Percentiles rank a stretch among this genome's conserved stretches.
These are phyloP conservation scores for Cyclotella distinguenda DNA, from an alignment of 108 stramenopile genomes.

Conservation along the genomic window DNA sequence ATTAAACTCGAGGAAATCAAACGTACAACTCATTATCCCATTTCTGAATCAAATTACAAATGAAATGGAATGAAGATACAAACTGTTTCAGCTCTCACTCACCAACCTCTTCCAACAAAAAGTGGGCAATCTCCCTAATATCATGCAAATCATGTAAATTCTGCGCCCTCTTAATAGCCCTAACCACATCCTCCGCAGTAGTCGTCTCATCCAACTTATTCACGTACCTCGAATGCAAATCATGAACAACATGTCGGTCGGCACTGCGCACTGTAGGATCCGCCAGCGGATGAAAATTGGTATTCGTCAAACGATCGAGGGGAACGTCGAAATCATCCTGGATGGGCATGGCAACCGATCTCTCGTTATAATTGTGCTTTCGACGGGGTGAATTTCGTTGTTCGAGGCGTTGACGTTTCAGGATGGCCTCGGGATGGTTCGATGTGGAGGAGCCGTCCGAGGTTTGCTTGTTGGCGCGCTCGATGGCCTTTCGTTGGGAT, in stretches of 20 bases:
- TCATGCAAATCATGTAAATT: conserved; percentile 76
- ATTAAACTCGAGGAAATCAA: too few species aligned
- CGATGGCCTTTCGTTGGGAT: conserved; percentile 39
- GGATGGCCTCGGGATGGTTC: conserved; percentile 37
- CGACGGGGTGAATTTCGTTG: conserved; percentile 4
- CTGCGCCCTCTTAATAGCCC: conserved; percentile 72
- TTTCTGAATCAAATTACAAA: too few species aligned
- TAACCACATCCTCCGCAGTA: conserved; percentile 67
- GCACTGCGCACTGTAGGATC: not conserved
- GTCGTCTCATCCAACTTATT: conserved; percentile 57
- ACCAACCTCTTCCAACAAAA: conserved; percentile 71
- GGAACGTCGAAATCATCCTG: conserved; percentile 12
- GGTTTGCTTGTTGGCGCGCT: conserved; percentile 31
- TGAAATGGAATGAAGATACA: too few species aligned
- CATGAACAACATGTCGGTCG: conserved; percentile 5
- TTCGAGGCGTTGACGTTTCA: conserved; percentile 24
- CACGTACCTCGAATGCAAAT: conserved; percentile 54
- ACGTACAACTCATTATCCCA: too few species aligned
- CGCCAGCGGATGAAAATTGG: not conserved
- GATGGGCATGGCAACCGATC: conserved; percentile 4
- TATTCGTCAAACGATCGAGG: conserved; percentile 27
- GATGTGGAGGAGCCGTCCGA: not conserved
- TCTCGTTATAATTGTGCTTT: conserved; percentile 28
- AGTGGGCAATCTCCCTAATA: conserved; percentile 62
- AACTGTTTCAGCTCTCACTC: too few species aligned